Base-by-base conservation (phyloP, 331 rosid genomes). In the Ulmus americana region DNA sequence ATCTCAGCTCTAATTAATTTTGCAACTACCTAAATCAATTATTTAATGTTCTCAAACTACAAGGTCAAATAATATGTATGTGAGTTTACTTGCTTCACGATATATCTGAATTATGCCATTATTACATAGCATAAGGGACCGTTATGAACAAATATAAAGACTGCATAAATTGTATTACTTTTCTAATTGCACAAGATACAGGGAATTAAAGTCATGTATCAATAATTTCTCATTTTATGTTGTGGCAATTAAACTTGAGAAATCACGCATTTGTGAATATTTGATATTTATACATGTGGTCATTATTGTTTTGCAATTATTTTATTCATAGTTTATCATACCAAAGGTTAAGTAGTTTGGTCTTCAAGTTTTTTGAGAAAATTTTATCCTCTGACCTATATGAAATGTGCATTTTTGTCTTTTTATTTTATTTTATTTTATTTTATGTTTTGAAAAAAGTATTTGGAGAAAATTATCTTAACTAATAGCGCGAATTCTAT, bases 121-220 rank as follows among this genome's bases (percentile, higher is more conserved):
- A 46, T 63, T 22, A 28, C 28, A 35, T 63, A n/a, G 68, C 68
- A 38, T 39, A 46, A 22, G 45, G 55, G 55, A 35, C 68, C 55
- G 42, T 15, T 59, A 55, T 55, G 7, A 55, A 41, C 59, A 55
- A 39, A 16, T 16, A 59, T 43, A 14, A 28, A 59, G 38, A 59
- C 28, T 38, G 43, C 64, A 59, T 59, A 59, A 7, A 59, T 59
- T 39, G 28, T 44, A 62, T 45, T 3, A 44, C 67, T 18, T 62
- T 3, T 62, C 35, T 61, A 46, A 12, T 0, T 20, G n/a, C n/a
- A 42, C 45, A 18, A 61, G 40, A 16, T 61, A 61, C 22, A 15
- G 18, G 51, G 52, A 44, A 61, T 42, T 41, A 61, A 44, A 44
- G 15, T 9, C 45, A 45, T 16, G 38, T 42, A 62, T 63, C 44